phyloP scores from a whole-genome alignment of 768 basidiomycete species.

The Mrakia gelida region DNA sequence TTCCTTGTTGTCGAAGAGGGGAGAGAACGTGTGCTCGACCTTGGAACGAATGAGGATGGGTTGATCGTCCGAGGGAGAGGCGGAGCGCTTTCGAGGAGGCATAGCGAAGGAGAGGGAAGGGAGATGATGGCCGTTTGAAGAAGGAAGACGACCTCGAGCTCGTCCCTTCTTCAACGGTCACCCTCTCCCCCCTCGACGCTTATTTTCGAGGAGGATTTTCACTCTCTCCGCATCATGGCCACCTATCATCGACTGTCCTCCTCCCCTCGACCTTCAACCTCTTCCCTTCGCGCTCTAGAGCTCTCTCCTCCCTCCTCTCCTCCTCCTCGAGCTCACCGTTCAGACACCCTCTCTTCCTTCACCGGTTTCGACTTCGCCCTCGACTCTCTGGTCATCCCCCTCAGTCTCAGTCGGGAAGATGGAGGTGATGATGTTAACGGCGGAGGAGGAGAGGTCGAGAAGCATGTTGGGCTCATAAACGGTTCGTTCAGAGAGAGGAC shows the following conservation, averaged over 20 bases:
- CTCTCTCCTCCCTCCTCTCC: slow-evolving; percentile 5
- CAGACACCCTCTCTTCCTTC: slow-evolving; percentile 1
- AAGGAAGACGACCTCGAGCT: neutral
- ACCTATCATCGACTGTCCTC: neutral
- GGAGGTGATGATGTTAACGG: neutral
- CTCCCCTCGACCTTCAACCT: slow-evolving; percentile 9
- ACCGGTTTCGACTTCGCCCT: slow-evolving; percentile 9
- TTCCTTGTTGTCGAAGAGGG: neutral
- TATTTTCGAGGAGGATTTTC: neutral
- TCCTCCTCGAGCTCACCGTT: neutral
- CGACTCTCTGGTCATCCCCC: slow-evolving; percentile 4
- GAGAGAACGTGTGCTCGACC: neutral
- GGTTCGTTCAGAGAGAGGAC: slow-evolving; percentile 2
- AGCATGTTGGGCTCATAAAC: slow-evolving; percentile 21
- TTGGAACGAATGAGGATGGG: neutral
- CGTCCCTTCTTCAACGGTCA: neutral
- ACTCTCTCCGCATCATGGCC: neutral
- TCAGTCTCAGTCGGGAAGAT: neutral
- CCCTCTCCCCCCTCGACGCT: neutral
- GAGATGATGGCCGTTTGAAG: neutral
- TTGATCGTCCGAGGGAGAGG: neutral
- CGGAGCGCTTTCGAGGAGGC: neutral
- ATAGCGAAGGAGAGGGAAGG: neutral
- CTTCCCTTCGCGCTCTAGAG: slow-evolving; percentile 16
- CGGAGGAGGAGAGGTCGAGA: neutral